A percentile compares a stretch with the other conserved stretches of the same genome.
Conservation (phyloP, 176 grass and related monocot species). For the Aegilops tauschii region DNA sequence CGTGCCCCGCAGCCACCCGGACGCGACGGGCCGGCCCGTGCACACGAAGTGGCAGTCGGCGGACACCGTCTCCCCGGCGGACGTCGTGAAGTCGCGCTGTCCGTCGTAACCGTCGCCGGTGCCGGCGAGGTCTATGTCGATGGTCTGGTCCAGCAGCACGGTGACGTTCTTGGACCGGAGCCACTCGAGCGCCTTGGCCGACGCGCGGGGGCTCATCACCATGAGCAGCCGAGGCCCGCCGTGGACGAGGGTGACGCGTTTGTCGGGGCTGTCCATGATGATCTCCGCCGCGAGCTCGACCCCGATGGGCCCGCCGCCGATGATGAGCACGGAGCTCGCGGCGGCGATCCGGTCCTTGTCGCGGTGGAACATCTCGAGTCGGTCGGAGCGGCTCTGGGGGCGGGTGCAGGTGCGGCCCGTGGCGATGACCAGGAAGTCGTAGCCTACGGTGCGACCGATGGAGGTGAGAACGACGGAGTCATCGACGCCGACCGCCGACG, state of each 20-base stretch:
- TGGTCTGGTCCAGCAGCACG: conserved; percentile 63
- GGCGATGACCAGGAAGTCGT: conserved; percentile 73
- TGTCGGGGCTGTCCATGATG: conserved; percentile 44
- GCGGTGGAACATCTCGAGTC: conserved; percentile 48
- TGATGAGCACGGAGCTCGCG: conserved; percentile 39
- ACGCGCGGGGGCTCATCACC: conserved; percentile 42
- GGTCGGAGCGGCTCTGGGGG: conserved; percentile 24
- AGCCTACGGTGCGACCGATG: conserved; percentile 36
- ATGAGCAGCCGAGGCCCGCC: conserved; percentile 44
- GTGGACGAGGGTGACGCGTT: conserved; percentile 64
- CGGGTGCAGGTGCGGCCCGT: conserved; percentile 38
- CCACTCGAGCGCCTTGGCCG: conserved; percentile 69
- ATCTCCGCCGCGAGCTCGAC: conserved; percentile 76
- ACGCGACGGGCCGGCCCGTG: conserved; percentile 35
- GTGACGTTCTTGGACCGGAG: conserved; percentile 56
- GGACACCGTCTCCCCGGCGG: conserved; percentile 49
- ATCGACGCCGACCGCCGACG: conserved; percentile 41
- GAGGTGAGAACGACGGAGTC: conserved; percentile 57
- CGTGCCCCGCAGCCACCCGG: conserved; percentile 44
- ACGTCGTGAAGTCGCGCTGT: conserved; percentile 40
- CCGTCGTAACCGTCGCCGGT: not conserved
- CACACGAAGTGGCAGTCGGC: conserved; percentile 58
- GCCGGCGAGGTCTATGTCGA: conserved; percentile 23
- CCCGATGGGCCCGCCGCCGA: conserved; percentile 63
- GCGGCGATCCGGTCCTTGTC: conserved; percentile 46